Conservation (phyloP, 495 filamentous ascomycete species). For the Penicillium canescens region DNA sequence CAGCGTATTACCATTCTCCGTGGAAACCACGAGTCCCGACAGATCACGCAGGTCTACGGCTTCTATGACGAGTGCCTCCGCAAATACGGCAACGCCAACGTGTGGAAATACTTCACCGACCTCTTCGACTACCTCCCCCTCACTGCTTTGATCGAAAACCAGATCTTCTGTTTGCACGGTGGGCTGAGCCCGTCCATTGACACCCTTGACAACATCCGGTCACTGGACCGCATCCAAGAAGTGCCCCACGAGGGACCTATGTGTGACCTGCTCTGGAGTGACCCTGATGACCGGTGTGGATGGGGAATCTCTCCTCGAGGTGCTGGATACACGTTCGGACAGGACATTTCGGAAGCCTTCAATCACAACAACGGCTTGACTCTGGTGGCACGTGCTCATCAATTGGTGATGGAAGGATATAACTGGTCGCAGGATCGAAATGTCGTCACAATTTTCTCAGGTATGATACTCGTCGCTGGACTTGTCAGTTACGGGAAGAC, state of each 20-base stretch:
- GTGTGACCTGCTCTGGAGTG: constrained; percentile 97
- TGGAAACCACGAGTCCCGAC: constrained; percentile 95
- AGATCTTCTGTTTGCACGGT: constrained; percentile 99
- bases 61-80: constrained; percentile 98
- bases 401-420: constrained; percentile 97
- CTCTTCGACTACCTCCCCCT: constrained; percentile 98
- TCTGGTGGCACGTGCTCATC: constrained; percentile 89
- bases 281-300: constrained; percentile 96
- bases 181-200: constrained; percentile 96
- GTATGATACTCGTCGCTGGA: constrained; percentile 46
- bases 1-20: constrained; percentile 95
- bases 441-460: constrained; percentile 98
- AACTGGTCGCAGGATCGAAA: constrained; percentile 98
- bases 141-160: constrained; percentile 97
- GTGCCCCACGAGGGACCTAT: constrained; percentile 98
- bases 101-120: constrained; percentile 99
- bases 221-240: constrained; percentile 95
- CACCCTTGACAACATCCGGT: constrained; percentile 96
- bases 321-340: constrained; percentile 97
- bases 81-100: constrained; percentile 98
- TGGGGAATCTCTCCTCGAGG: constrained; percentile 98
- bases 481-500: background rate
- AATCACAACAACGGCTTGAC: constrained; percentile 99
- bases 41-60: constrained; percentile 97
- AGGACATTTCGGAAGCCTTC: constrained; percentile 99